Percentiles rank a stretch among this genome's conserved stretches.
These are phyloP conservation scores for Candida sanyaensis DNA, from an alignment of 1,139 yeast species.

Conservation along the genomic window DNA sequence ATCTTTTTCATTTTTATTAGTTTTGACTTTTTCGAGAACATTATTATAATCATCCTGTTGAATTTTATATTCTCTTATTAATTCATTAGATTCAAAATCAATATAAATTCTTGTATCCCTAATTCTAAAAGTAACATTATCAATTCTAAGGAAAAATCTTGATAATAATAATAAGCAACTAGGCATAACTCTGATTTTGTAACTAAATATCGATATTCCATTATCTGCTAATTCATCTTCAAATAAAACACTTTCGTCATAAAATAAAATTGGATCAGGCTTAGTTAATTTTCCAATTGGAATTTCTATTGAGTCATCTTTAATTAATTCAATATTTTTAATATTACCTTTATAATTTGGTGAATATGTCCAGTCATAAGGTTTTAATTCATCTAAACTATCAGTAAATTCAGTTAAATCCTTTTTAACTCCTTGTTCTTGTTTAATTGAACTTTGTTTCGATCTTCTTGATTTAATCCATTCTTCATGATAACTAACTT, in stretches of 20 bases:
- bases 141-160: constrained; percentile 84
- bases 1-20: constrained; percentile 49
- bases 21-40: constrained; percentile 42
- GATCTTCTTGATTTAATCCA: constrained; percentile 73
- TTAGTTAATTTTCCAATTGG: constrained; percentile 70
- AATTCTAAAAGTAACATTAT: constrained; percentile 80
- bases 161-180: constrained; percentile 71
- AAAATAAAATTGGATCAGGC: constrained; percentile 86
- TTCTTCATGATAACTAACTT: constrained; percentile 84
- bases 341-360: constrained; percentile 71
- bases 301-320: constrained; percentile 34
- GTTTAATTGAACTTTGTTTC: constrained; percentile 24
- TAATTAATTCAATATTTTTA: constrained; percentile 18
- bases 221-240: constrained; percentile 98
- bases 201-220: constrained; percentile 78
- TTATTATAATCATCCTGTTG: constrained; percentile 69
- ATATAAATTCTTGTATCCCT: constrained; percentile 83
- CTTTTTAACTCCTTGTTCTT: constrained; percentile 27
- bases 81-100: constrained; percentile 66
- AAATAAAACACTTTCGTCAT: constrained; percentile 82
- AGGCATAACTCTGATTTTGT: constrained; percentile 89
- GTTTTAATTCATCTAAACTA: constrained; percentile 48
- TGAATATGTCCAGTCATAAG: constrained; percentile 97
- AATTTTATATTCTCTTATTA: constrained; percentile 76
- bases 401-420: constrained; percentile 43